Evolutionary conservation across 2,329 filamentous ascomycete genomes (phyloP).

Genomic region (Rutstroemia sp.): DNA sequence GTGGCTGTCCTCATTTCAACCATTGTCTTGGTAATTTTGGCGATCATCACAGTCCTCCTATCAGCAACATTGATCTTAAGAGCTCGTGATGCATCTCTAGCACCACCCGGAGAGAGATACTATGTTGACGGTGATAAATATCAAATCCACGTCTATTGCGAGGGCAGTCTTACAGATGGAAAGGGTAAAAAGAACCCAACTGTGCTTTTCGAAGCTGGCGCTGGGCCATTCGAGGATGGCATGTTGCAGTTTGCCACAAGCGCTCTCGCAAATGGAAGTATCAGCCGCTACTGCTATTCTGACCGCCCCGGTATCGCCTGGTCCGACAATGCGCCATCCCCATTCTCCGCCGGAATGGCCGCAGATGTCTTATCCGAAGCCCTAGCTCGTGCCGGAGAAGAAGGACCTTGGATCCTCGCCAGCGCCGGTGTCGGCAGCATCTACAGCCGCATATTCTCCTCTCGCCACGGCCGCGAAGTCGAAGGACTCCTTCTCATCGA

Average conservation of each 20-base stretch:
- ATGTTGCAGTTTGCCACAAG: slow-evolving; percentile 75
- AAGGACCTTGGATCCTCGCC: slow-evolving; percentile 81
- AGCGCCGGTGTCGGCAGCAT: slow-evolving; percentile 82
- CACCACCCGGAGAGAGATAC: slow-evolving; percentile 66
- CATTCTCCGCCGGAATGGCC: slow-evolving; percentile 88
- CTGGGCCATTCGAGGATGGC: slow-evolving; percentile 68
- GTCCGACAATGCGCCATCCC: slow-evolving; percentile 87
- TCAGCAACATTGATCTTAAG: slow-evolving; percentile 75
- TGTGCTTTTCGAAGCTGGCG: slow-evolving; percentile 77
- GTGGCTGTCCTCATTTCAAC: slow-evolving; percentile 69
- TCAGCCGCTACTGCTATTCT: slow-evolving; percentile 87
- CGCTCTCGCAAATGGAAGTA: slow-evolving; percentile 70
- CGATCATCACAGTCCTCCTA: slow-evolving; percentile 63
- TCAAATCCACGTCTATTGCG: slow-evolving; percentile 76
- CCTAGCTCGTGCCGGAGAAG: slow-evolving; percentile 69
- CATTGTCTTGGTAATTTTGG: slow-evolving; percentile 61
- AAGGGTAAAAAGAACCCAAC: slow-evolving; percentile 60
- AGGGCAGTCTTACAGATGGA: slow-evolving; percentile 59
- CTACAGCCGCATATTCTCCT: slow-evolving; percentile 85
- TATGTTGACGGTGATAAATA: slow-evolving; percentile 82
- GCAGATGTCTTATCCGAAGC: slow-evolving; percentile 84
- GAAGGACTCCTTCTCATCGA: slow-evolving; percentile 80
- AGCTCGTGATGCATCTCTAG: slow-evolving; percentile 67
- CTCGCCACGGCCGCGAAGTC: slow-evolving; percentile 68
- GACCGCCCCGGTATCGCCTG: slow-evolving; percentile 87